Conservation (phyloP, 2,329 filamentous ascomycete species). For the Talaromyces sp. region DNA sequence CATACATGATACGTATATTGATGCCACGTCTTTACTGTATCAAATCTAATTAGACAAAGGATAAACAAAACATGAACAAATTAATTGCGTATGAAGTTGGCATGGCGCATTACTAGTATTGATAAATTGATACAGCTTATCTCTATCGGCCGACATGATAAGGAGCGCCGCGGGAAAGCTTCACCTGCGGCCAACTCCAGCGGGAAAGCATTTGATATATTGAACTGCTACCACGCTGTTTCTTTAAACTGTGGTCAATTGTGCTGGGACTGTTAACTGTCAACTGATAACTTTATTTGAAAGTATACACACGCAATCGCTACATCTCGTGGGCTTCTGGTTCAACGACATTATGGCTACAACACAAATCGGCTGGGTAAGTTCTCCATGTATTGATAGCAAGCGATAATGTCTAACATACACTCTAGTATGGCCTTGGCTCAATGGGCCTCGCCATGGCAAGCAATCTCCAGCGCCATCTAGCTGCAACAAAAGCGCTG, state of each 20-base stretch:
- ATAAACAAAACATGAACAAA: no score
- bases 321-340: background rate
- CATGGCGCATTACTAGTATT: no score
- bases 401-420: background rate
- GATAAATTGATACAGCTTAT: background rate
- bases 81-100: no score
- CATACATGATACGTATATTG: no score
- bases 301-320: background rate
- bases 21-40: no score
- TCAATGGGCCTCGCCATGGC: slow-evolving; percentile 45
- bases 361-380: slow-evolving; percentile 32
- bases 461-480: slow-evolving; percentile 38
- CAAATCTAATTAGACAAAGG: no score
- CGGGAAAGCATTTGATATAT: background rate
- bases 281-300: no score
- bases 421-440: slow-evolving; percentile 36
- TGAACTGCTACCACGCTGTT: background rate
- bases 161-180: background rate
- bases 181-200: background rate
- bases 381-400: background rate
- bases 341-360: slow-evolving; percentile 1
- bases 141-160: background rate
- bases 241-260: no score
- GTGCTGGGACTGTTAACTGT: no score
- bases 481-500: slow-evolving; percentile 27